Base-by-base conservation (phyloP, 495 filamentous ascomycete species). In the Evernia prunastri region DNA sequence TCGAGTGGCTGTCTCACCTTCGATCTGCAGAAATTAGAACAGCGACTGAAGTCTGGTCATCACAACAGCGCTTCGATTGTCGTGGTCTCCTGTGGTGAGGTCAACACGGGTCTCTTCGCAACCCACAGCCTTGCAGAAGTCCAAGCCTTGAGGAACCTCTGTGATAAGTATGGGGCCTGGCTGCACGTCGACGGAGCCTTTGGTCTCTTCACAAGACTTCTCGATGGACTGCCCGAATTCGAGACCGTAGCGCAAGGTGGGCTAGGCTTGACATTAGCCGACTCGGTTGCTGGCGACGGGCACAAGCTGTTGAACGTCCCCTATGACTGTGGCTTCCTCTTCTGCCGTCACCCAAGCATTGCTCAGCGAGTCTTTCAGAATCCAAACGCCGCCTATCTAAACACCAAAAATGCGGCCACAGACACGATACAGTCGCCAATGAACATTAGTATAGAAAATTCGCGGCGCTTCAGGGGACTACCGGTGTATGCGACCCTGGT, bases 291-390 rank as follows among this genome's bases (percentile, higher is more conserved):
- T 0, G 87, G 88, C 0, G 93, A 97, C 68, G 89, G 81, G 3
- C 93, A 97, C 72, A 96, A 97, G 70, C 75, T 96, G 9, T 80
- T 97, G n/a, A 97, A 97, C 67, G 91, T 96, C 78, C 92, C 93
- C 6, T 97, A 97, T 66, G 93, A 97, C 73, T 92, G 85, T 67
- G 93, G 93, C 18, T 89, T 96, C 73, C 96, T 95, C 80, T 81
- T 96, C 66, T 87, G 83, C 67, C 85, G 86, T 12, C 78, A 89
- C 60, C 75, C 81, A 1, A 68, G 76, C 6, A 72, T 86, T 36
- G 79, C 86, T 0, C 73, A 74, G 15, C 74, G 83, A 7, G 89
- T 91, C 2, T 96, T 94, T 74, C 79, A 84, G 58, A 97, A 97
- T 77, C 80, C 89, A 27, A 92, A 91, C 70, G 92, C 92, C 7